Evolutionary conservation across 2,329 filamentous ascomycete species (phyloP), one percentile per base, ranked within the genome.

Genomic region (Neofusicoccum laricinum): DNA sequence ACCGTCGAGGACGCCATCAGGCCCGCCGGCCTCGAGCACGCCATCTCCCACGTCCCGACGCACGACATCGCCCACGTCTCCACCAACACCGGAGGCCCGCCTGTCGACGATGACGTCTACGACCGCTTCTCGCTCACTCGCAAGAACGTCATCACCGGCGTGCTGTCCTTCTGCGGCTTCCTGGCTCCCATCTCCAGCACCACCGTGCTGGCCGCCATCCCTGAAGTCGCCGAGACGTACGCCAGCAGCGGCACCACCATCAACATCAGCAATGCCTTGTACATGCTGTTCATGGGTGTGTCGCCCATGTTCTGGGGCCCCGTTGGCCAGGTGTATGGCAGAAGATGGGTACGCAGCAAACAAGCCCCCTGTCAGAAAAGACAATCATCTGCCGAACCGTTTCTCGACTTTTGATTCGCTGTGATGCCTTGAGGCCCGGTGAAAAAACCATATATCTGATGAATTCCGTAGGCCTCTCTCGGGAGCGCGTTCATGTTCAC

Each of bases 171-270:
- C 72, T 92, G 90, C 76, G 87, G 88, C 30, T 92, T 94, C 67
- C 80, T 94, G 49, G 88, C 91, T 0, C 91, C 91, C 0, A 85
- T 92, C 25, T 90, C 87, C 2, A 91, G 87, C 43, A 93, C 90
- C 0, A 88, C 88, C 1, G 86, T 93, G 8, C 77, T 94, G 12
- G 84, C 90, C 1, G 91, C 90, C 2, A 86, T 90, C 1, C 90
- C 90, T 1, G 90, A 94, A 74, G 87, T 94, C 4, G 89, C 90
- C 1, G 74, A 73, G 3, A 87, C 85, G 7, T 92, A 85, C 72
- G 68, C 80, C 43, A 91, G 88, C 0, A 89, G 85, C 0, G 88
- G 88, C 4, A 85, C 84, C 10, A 84, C 92, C 64, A 87, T 93
- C 73, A 91, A 91, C 71, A 76, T 90, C 49, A 88, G 85, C 71